These are phyloP conservation scores for Jackrogersella minutella DNA, from an alignment of 495 filamentous ascomycete species.

Conservation along the genomic window DNA sequence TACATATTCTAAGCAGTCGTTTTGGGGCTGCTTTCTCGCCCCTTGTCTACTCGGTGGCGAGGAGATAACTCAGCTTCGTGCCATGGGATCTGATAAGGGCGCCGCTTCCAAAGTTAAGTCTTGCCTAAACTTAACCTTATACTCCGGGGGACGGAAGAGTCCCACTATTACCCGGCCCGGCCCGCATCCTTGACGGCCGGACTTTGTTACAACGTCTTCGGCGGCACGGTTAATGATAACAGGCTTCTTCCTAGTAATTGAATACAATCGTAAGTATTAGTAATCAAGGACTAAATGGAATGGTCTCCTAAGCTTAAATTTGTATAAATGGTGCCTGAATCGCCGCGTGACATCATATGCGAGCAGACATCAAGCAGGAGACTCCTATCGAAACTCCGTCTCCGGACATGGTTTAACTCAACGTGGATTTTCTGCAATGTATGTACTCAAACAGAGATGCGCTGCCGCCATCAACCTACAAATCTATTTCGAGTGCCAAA, in stretches of 20 bases:
- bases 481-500: too few species aligned
- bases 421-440: too few species aligned
- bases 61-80: background rate
- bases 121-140: background rate
- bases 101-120: background rate
- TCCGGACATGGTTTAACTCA: too few species aligned
- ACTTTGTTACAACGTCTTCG: background rate
- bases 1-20: background rate
- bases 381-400: too few species aligned
- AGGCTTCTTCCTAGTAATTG: background rate
- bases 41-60: too few species aligned
- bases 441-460: too few species aligned
- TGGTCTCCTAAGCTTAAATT: background rate
- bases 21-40: background rate
- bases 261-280: background rate
- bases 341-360: too few species aligned
- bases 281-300: background rate
- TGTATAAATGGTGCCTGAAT: too few species aligned
- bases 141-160: background rate
- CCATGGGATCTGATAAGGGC: background rate
- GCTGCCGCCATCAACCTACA: too few species aligned
- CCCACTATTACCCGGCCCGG: constrained; percentile 27
- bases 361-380: too few species aligned
- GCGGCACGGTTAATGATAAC: background rate
- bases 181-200: background rate